Evolutionary conservation across 2,329 filamentous ascomycete genomes (phyloP).

Genomic region (Cladophialophora bantiana): DNA sequence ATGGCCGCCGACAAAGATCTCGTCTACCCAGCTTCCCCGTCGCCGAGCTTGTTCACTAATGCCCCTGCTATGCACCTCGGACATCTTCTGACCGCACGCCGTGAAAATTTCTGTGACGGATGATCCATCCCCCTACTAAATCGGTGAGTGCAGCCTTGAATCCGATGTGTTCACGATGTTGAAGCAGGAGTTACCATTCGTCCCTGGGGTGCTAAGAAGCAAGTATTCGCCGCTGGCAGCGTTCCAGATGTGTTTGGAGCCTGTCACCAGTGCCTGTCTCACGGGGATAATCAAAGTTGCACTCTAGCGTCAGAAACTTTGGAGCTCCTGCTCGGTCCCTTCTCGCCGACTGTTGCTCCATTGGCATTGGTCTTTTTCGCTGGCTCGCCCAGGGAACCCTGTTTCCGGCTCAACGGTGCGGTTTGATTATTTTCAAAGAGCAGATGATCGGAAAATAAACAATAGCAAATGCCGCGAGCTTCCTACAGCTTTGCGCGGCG

Average conservation of each 20-base stretch:
- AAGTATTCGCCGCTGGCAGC: neutral
- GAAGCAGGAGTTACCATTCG: conserved; percentile 16
- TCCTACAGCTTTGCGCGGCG: neutral
- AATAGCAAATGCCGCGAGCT: neutral
- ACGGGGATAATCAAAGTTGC: conserved; percentile 1
- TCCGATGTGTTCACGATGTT: conserved; percentile 14
- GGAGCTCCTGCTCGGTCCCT: neutral
- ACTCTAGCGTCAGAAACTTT: neutral
- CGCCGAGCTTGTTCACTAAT: conserved; percentile 6
- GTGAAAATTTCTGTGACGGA: too few species aligned
- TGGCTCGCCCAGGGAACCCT: neutral
- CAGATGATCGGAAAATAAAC: neutral
- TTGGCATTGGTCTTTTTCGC: neutral
- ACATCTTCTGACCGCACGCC: neutral
- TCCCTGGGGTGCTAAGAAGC: neutral
- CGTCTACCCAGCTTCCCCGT: neutral
- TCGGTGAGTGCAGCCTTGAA: conserved; percentile 19
- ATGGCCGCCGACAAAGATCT: neutral
- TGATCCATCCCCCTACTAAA: conserved; percentile 1
- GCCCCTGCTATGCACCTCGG: conserved; percentile 7
- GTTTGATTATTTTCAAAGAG: neutral
- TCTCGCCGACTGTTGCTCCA: neutral
- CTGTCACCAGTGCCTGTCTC: neutral
- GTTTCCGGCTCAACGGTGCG: neutral
- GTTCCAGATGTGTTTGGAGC: neutral